A percentile compares a stretch with the other conserved stretches of the same genome.
phyloP scores from a whole-genome alignment of 2,329 filamentous ascomycete species.

The Diaporthe sp. region DNA sequence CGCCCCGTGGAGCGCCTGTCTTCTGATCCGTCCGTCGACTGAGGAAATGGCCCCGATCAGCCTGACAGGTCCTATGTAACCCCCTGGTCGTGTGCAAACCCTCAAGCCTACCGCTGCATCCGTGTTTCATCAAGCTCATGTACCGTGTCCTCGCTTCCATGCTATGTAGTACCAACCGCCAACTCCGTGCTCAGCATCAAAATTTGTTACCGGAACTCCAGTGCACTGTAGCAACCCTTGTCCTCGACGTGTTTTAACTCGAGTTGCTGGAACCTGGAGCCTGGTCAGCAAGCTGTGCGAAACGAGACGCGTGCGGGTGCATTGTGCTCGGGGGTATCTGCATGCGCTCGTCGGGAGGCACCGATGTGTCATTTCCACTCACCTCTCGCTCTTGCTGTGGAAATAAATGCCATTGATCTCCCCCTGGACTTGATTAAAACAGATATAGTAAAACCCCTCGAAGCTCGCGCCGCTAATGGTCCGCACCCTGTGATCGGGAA shows the following conservation, averaged over 20 bases:
- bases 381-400: conserved; percentile 98
- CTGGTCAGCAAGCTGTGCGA: conserved; percentile 11
- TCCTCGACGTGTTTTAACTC: conserved; percentile 90
- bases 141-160: conserved; percentile 14
- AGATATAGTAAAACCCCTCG: conserved; percentile 99
- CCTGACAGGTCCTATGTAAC: background rate
- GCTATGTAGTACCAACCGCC: conserved; percentile 11
- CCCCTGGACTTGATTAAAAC: conserved; percentile 92
- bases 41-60: background rate
- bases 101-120: background rate
- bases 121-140: conserved; percentile 30
- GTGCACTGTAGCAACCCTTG: conserved; percentile 82
- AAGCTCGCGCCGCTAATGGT: conserved; percentile 96
- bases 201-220: conserved; percentile 75
- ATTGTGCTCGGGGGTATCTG: background rate
- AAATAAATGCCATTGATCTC: conserved; percentile 96
- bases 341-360: background rate
- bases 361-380: conserved; percentile 51
- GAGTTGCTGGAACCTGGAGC: conserved; percentile 84
- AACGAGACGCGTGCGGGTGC: background rate
- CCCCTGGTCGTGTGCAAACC: background rate
- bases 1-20: background rate
- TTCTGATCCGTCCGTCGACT: background rate
- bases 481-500: conserved; percentile 91
- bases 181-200: conserved; percentile 25